Percentiles rank a stretch among this genome's conserved stretches.
These are phyloP conservation scores for Phytophthora hibernalis DNA, from an alignment of 352 stramenopile species.

Conservation along the genomic window DNA sequence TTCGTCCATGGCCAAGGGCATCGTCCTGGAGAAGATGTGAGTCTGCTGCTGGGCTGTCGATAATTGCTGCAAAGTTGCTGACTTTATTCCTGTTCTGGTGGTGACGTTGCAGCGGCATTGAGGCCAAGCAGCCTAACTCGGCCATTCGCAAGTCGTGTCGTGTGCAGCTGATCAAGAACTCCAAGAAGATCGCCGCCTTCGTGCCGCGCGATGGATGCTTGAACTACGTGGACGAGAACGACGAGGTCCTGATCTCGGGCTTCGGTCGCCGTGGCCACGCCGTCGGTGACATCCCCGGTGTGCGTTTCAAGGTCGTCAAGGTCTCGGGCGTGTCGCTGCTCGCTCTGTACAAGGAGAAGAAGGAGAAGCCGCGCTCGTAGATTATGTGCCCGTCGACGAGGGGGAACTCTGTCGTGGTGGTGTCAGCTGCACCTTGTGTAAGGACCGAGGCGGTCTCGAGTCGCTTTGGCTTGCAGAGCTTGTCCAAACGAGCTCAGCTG, in stretches of 20 bases:
- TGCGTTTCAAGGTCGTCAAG: conserved; percentile 99
- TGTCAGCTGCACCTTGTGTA: conserved; percentile 3
- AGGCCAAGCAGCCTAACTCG: conserved; percentile 99
- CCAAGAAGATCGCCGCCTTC: conserved; percentile 99
- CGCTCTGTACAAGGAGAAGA: conserved; percentile 99
- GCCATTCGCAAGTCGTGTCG: conserved; percentile 99
- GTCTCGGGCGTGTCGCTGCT: conserved; percentile 99
- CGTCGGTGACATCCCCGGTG: conserved; percentile 99
- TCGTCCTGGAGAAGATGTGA: conserved; percentile 99
- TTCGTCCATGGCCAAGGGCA: conserved; percentile 99
- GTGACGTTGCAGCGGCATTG: conserved; percentile 99
- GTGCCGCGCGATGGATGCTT: conserved; percentile 99
- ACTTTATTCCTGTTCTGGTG: too few relatives aligned
- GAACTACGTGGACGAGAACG: conserved; percentile 99
- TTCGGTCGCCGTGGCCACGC: conserved; percentile 99
- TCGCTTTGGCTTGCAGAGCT: conserved; percentile 1
- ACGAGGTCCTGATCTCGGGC: conserved; percentile 99
- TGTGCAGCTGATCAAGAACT: conserved; percentile 99
- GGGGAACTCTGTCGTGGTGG: conserved; percentile 21
- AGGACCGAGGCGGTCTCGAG: background rate
- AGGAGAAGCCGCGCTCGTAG: conserved; percentile 99
- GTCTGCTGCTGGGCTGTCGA: too few relatives aligned
- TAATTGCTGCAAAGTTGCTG: too few relatives aligned
- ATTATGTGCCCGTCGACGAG: conserved; percentile 72
- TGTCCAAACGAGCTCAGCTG: background rate